phyloP scores from a whole-genome alignment of 768 basidiomycete genomes.

The Boletus edulis region DNA sequence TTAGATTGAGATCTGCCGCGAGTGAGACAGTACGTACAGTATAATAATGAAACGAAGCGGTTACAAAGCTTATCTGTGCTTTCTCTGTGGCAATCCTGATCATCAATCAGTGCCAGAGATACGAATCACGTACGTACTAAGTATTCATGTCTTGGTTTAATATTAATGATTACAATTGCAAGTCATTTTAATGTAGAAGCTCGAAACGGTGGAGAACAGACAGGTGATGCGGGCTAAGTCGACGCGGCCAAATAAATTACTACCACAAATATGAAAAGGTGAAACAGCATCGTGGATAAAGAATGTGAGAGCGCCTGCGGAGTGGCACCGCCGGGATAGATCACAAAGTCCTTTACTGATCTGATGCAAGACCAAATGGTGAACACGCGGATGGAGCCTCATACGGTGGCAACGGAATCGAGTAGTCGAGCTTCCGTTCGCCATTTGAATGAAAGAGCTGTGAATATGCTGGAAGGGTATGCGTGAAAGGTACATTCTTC shows the following conservation, averaged over 20 bases:
- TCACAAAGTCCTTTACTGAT: constrained; percentile 7
- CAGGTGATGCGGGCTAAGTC: constrained; percentile 10
- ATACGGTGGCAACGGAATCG: constrained; percentile 62
- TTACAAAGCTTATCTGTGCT: too few relatives aligned
- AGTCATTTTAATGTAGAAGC: background rate
- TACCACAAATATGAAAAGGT: background rate
- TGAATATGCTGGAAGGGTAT: constrained; percentile 67
- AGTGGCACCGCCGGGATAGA: background rate
- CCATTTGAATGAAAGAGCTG: constrained; percentile 76
- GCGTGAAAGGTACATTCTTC: constrained; percentile 20
- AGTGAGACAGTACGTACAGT: background rate
- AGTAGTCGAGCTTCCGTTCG: constrained; percentile 66
- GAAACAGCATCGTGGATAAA: background rate
- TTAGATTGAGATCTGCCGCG: background rate
- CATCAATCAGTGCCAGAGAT: background rate
- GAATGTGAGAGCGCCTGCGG: background rate
- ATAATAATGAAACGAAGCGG: too few relatives aligned
- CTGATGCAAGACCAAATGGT: background rate
- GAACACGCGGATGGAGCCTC: constrained; percentile 36
- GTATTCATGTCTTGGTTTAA: background rate
- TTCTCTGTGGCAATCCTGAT: background rate
- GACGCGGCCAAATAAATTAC: constrained; percentile 2
- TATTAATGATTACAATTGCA: background rate
- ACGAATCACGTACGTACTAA: too few relatives aligned
- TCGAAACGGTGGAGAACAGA: background rate